Evolutionary conservation across 331 rosid species (phyloP), one percentile per base, ranked within the genome.

Genomic region (Malus hybrid): DNA sequence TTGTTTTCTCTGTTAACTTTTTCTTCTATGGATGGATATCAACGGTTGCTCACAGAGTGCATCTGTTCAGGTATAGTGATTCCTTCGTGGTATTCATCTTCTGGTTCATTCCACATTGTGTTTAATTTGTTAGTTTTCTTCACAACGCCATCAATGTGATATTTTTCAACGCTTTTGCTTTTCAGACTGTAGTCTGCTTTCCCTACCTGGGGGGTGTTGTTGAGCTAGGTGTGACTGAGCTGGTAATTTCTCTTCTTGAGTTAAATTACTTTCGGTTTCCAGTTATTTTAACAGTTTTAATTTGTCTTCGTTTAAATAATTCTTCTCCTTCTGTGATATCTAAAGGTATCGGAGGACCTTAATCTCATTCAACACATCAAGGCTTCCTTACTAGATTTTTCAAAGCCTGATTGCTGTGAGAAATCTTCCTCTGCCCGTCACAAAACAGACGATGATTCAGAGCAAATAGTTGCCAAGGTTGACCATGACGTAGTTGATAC

Each of bases 121-220:
- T 65, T 34, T 19, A 1, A 32, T 4, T 65, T 34, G 7, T 34
- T 33, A 11, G n/a, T 66, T 66, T n/a, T 10, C 52, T 34, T 66
- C 6, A 10, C 42, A 28, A 11, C 18, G 42, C 39, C 52, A 3
- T 66, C 52, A 34, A 36, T 26, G 12, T 61, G 10, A 52, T 19
- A 39, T 28, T 34, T 63, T 77, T 22, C 39, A n/a, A 42, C 78
- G 30, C 63, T 62, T 63, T 77, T 64, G 20, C 34, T 78, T 58
- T 81, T 68, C 82, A 93, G 98, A 93, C 98, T 20, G 98, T 93
- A 70, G 91, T 85, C 29, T 93, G 98, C 83, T 89, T 93, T 82
- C 95, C 98, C 53, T 86, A 87, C 72, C 82, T 79, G 1, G 90
- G 83, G 4, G 97, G 96, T 10, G 91, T 89, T 24, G 77, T 93